phyloP scores from a whole-genome alignment of 495 filamentous ascomycete species.

The Ramalina intermedia region DNA sequence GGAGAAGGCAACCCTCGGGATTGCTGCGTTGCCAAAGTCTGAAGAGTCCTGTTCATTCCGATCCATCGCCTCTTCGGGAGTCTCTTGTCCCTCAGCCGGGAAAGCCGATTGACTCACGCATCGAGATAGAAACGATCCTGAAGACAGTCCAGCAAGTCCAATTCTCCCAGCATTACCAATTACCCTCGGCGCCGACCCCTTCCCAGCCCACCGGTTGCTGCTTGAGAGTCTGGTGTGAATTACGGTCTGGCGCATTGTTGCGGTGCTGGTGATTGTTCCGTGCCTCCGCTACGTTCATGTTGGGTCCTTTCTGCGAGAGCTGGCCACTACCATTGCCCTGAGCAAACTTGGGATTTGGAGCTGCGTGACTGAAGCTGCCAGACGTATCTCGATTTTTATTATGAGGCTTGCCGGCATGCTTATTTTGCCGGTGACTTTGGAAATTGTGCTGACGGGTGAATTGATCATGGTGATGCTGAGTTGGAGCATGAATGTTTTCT shows the following conservation, averaged over 20 bases:
- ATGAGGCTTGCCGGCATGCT: conserved; percentile 3
- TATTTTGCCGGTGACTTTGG: background rate
- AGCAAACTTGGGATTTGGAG: background rate
- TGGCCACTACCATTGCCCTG: background rate
- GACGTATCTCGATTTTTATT: conserved; percentile 11
- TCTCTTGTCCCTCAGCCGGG: too few relatives aligned
- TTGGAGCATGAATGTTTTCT: conserved; percentile 23
- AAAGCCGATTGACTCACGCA: too few relatives aligned
- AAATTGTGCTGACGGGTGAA: conserved; percentile 2
- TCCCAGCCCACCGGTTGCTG: background rate
- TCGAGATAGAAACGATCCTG: too few relatives aligned
- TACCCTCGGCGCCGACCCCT: background rate
- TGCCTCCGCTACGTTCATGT: background rate
- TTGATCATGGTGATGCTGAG: background rate
- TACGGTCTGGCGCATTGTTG: too few relatives aligned
- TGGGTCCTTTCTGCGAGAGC: background rate
- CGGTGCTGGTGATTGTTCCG: background rate
- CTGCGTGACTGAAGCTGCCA: conserved; percentile 2
- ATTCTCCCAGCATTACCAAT: background rate
- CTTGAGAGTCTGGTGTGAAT: background rate
- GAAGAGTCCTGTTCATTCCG: too few relatives aligned
- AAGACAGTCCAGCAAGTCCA: too few relatives aligned
- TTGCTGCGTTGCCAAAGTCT: too few relatives aligned
- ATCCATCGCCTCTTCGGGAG: too few relatives aligned
- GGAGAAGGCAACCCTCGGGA: too few relatives aligned